These are phyloP conservation scores for Botrytis paeoniae DNA, from an alignment of 2,329 filamentous ascomycete genomes.

Conservation along the genomic window DNA sequence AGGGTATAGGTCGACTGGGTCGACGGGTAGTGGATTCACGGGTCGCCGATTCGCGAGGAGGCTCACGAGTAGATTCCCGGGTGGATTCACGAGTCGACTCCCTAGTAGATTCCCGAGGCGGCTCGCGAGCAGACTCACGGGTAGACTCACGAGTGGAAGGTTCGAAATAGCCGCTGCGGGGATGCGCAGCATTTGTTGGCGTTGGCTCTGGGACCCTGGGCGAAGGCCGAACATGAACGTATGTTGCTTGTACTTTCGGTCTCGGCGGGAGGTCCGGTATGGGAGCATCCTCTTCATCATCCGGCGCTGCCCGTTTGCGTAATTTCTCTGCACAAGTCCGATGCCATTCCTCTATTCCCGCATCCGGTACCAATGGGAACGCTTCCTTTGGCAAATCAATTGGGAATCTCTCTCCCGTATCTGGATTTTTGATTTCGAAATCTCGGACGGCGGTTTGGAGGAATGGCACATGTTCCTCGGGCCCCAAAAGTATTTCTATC, in stretches of 20 bases:
- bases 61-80: neutral
- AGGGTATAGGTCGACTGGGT: conserved; percentile 25
- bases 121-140: conserved; percentile 27
- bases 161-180: conserved; percentile 15
- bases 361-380: conserved; percentile 70
- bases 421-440: conserved; percentile 73
- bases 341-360: conserved; percentile 84
- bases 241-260: conserved; percentile 33
- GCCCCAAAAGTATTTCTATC: conserved; percentile 81
- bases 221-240: conserved; percentile 32
- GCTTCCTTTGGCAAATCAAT: conserved; percentile 55
- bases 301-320: conserved; percentile 53
- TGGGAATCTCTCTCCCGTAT: conserved; percentile 68
- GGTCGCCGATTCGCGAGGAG: neutral
- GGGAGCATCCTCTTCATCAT: conserved; percentile 32
- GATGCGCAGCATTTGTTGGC: neutral
- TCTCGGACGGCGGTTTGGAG: conserved; percentile 75
- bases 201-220: conserved; percentile 10
- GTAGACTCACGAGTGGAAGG: conserved; percentile 18
- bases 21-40: conserved; percentile 7
- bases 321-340: conserved; percentile 70
- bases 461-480: conserved; percentile 82
- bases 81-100: neutral
- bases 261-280: conserved; percentile 32
- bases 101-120: conserved; percentile 7